These are phyloP conservation scores for Cylindrotheca fusiformis DNA, from an alignment of 108 stramenopile species.

Conservation along the genomic window DNA sequence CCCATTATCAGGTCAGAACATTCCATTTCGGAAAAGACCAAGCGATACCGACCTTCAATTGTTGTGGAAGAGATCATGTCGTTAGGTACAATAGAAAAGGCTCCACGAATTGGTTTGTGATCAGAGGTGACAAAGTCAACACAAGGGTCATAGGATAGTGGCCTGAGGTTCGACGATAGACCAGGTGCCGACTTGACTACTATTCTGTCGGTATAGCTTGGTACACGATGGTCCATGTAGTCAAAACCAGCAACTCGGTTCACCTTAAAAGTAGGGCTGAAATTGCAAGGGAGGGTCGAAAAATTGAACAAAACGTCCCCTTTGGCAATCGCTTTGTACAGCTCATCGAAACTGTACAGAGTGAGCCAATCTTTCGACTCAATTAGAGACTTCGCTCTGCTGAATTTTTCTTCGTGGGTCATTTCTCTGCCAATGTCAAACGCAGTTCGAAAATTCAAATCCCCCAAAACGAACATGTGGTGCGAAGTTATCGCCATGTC, in stretches of 20 bases:
- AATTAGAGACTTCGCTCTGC: slow-evolving; percentile 26
- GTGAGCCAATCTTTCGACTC: slow-evolving; percentile 36
- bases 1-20: slow-evolving; percentile 55
- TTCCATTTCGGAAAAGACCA: slow-evolving; percentile 48
- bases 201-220: slow-evolving; percentile 83
- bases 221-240: slow-evolving; percentile 70
- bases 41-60: slow-evolving; percentile 26
- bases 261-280: slow-evolving; percentile 84
- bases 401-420: slow-evolving; percentile 27
- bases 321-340: slow-evolving; percentile 34
- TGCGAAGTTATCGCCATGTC: slow-evolving; percentile 51
- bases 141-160: slow-evolving; percentile 60
- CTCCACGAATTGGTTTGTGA: slow-evolving; percentile 85
- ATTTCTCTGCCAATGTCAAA: slow-evolving; percentile 21
- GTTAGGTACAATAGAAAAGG: slow-evolving; percentile 14
- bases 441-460: slow-evolving; percentile 64
- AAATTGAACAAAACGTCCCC: slow-evolving; percentile 58
- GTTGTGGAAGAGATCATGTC: background rate
- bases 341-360: slow-evolving; percentile 54
- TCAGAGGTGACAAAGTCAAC: slow-evolving; percentile 59
- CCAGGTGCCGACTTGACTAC: slow-evolving; percentile 66
- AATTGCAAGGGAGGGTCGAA: slow-evolving; percentile 51
- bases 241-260: slow-evolving; percentile 43
- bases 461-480: slow-evolving; percentile 65
- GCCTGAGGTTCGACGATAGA: slow-evolving; percentile 31